A percentile compares a stretch with the other conserved stretches of the same genome.
phyloP scores from a whole-genome alignment of 768 basidiomycete genomes.

The Kwoniella bestiolae region DNA sequence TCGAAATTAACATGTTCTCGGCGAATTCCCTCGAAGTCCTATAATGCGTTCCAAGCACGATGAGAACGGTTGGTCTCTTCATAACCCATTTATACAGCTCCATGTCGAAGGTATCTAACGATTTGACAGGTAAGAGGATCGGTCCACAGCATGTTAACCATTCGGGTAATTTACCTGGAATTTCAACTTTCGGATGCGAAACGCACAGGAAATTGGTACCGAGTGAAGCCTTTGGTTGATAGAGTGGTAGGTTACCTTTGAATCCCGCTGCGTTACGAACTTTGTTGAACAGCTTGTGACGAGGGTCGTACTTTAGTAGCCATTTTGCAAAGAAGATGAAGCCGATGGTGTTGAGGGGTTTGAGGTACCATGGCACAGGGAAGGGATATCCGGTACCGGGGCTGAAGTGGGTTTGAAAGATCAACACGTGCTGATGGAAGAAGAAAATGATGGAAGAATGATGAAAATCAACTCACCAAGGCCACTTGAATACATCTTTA shows the following conservation, averaged over 20 bases:
- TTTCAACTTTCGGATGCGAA: slow-evolving; percentile 24
- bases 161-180: slow-evolving; percentile 22
- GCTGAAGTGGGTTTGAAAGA: neutral
- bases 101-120: slow-evolving; percentile 17
- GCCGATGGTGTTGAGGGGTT: slow-evolving; percentile 20
- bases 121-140: slow-evolving; percentile 13
- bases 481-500: slow-evolving; percentile 15
- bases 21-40: slow-evolving; percentile 12
- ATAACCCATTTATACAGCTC: slow-evolving; percentile 26
- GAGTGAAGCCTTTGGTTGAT: neutral
- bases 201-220: slow-evolving; percentile 19
- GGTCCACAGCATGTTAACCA: slow-evolving; percentile 32
- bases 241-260: slow-evolving; percentile 16
- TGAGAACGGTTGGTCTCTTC: slow-evolving; percentile 16
- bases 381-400: neutral
- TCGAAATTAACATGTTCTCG: slow-evolving; percentile 10
- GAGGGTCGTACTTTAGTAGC: slow-evolving; percentile 16
- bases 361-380: slow-evolving; percentile 24
- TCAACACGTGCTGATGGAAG: neutral
- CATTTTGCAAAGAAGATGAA: slow-evolving; percentile 14
- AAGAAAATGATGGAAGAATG: neutral
- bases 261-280: slow-evolving; percentile 29
- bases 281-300: slow-evolving; percentile 9
- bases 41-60: slow-evolving; percentile 32
- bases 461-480: slow-evolving; percentile 22